A percentile compares a stretch with the other conserved stretches of the same genome.
Evolutionary conservation across 208 protist genomes (phyloP).

Genomic region (Novymonas esmeraldas): DNA sequence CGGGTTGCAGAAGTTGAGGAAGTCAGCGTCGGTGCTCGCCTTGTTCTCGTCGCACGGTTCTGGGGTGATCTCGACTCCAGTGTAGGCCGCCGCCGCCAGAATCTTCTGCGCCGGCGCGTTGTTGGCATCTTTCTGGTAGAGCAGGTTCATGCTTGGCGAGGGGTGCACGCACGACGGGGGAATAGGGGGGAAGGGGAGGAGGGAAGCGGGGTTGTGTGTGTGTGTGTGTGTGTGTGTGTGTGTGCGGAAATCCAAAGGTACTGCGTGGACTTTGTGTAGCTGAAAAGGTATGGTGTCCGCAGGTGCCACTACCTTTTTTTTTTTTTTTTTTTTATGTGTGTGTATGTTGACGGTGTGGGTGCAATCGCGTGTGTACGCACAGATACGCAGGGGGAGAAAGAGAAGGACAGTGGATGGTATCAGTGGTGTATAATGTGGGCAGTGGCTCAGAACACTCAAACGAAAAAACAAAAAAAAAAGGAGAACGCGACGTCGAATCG

Average conservation of each 20-base stretch:
- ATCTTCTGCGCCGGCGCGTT: conserved; percentile 63
- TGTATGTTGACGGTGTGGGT: too few species aligned
- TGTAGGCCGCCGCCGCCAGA: conserved; percentile 58
- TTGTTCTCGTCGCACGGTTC: conserved; percentile 39
- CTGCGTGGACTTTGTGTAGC: neutral
- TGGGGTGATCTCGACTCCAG: conserved; percentile 45
- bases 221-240: too few species aligned
- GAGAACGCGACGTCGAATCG: too few species aligned
- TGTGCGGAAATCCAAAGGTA: too few species aligned
- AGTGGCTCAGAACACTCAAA: too few species aligned
- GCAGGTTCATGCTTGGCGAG: conserved; percentile 47
- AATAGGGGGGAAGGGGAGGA: neutral
- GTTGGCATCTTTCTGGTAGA: conserved; percentile 50
- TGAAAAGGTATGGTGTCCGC: too few species aligned
- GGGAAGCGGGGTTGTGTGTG: neutral
- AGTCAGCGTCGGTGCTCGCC: conserved; percentile 52
- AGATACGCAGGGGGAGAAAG: neutral
- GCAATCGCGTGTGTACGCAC: neutral
- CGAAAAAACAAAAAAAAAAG: too few species aligned
- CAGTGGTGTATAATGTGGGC: conserved; percentile 1
- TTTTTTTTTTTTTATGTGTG: too few species aligned
- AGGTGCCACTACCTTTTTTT: too few species aligned
- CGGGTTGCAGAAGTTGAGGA: conserved; percentile 66
- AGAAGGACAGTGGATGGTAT: neutral
- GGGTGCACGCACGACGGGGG: neutral